Evolutionary conservation across 2,329 filamentous ascomycete species (phyloP).

Genomic region (Exophiala mesophila): DNA sequence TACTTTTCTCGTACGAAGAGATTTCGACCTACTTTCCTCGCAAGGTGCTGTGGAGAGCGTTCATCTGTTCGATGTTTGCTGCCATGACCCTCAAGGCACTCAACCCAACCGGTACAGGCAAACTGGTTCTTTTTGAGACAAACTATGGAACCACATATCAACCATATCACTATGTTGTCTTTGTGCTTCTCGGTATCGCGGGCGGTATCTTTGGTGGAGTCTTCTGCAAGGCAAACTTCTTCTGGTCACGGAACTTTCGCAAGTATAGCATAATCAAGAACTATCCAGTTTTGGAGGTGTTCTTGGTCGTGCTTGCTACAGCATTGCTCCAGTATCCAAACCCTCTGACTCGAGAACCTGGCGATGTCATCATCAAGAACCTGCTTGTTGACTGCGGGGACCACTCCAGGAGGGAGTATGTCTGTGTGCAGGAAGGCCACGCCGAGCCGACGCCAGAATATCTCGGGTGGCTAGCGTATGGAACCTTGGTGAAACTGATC

Average conservation of each 20-base stretch:
- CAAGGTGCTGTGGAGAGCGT: conserved; percentile 56
- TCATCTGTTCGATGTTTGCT: conserved; percentile 54
- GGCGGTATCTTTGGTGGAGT: conserved; percentile 57
- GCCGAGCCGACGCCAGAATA: conserved; percentile 35
- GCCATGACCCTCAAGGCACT: conserved; percentile 53
- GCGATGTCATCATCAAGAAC: conserved; percentile 53
- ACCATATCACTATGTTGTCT: conserved; percentile 53
- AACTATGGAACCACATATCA: conserved; percentile 54
- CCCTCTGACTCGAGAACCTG: conserved; percentile 50
- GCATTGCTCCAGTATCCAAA: conserved; percentile 54
- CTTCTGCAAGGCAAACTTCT: conserved; percentile 55
- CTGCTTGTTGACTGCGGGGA: conserved; percentile 52
- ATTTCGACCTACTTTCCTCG: conserved; percentile 57
- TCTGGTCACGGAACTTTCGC: conserved; percentile 54
- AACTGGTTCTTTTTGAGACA: conserved; percentile 57
- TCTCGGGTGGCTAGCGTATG: conserved; percentile 49
- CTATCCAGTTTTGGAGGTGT: conserved; percentile 53
- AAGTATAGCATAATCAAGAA: conserved; percentile 49
- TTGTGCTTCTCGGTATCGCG: conserved; percentile 51
- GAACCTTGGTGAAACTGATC: conserved; percentile 51
- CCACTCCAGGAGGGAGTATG: conserved; percentile 37
- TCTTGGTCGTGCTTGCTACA: conserved; percentile 50
- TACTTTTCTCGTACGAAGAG: conserved; percentile 58
- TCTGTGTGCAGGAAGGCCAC: conserved; percentile 47
- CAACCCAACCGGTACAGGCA: conserved; percentile 58